phyloP scores from a whole-genome alignment of 1,139 yeast genomes.

The Candida buenavistaensis region DNA sequence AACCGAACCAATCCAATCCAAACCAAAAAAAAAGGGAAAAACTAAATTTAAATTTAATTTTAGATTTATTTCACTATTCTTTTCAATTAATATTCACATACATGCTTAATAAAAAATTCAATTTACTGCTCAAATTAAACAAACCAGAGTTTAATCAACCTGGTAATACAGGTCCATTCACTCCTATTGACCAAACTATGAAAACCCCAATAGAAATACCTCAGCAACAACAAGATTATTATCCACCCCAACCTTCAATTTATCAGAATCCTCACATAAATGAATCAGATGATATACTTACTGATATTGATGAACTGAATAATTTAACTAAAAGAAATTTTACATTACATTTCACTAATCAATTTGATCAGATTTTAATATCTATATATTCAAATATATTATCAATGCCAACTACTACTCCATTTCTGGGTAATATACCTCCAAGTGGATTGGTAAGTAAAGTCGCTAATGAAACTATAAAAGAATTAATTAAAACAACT shows the following conservation, averaged over 20 bases:
- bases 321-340: conserved; percentile 26
- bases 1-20: too few relatives aligned
- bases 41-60: not conserved
- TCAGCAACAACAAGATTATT: conserved; percentile 5
- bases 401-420: conserved; percentile 48
- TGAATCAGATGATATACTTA: conserved; percentile 46
- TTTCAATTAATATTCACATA: not conserved
- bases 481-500: conserved; percentile 23
- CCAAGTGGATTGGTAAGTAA: conserved; percentile 48
- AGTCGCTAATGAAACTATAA: conserved; percentile 45
- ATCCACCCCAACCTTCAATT: conserved; percentile 14
- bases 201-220: conserved; percentile 42
- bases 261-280: conserved; percentile 34
- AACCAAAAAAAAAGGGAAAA: not conserved
- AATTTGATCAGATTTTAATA: conserved; percentile 40
- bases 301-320: conserved; percentile 39
- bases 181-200: conserved; percentile 48
- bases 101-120: conserved; percentile 26
- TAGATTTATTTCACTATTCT: not conserved
- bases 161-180: conserved; percentile 33
- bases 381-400: conserved; percentile 36
- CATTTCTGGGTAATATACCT: conserved; percentile 43
- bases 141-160: conserved; percentile 35
- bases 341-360: conserved; percentile 35
- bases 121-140: conserved; percentile 21